These are phyloP conservation scores for Staphylotrichum tortipilum DNA, from an alignment of 495 filamentous ascomycete species.

Conservation along the genomic window DNA sequence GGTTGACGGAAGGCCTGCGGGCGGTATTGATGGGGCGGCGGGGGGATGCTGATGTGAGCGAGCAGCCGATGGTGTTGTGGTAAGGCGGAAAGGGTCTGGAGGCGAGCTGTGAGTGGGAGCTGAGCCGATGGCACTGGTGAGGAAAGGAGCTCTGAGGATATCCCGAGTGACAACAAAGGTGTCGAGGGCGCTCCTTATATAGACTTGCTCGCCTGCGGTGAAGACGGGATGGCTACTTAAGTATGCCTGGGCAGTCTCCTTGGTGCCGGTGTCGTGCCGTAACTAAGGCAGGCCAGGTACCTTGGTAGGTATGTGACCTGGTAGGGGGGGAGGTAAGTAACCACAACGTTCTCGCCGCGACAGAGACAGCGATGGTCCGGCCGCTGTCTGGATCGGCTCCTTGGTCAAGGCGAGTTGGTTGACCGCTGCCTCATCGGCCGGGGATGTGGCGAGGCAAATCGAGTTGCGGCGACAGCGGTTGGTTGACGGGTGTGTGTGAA, in stretches of 20 bases:
- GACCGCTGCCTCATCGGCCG: background rate
- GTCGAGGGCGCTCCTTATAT: slow-evolving; percentile 1
- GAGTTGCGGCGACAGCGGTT: background rate
- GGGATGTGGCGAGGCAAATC: slow-evolving; percentile 1
- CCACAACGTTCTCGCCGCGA: background rate
- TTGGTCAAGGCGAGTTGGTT: slow-evolving; percentile 3
- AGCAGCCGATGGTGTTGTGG: background rate
- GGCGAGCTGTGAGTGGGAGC: too few relatives aligned
- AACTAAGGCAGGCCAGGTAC: too few relatives aligned
- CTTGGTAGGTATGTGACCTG: too few relatives aligned
- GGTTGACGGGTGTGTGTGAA: slow-evolving; percentile 2
- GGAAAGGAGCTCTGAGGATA: background rate
- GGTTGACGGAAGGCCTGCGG: too few relatives aligned
- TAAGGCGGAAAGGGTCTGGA: too few relatives aligned
- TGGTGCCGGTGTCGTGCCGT: background rate
- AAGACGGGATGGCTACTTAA: background rate
- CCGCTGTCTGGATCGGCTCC: background rate
- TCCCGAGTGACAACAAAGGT: background rate
- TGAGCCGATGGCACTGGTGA: too few relatives aligned
- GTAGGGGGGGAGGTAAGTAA: too few relatives aligned
- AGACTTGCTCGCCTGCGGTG: background rate
- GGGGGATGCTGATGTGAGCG: background rate
- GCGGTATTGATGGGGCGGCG: background rate
- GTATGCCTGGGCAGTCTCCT: background rate
- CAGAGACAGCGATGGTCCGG: background rate